Evolutionary conservation across 2,329 filamentous ascomycete species (phyloP).

Genomic region (Aureobasidium uvarum): DNA sequence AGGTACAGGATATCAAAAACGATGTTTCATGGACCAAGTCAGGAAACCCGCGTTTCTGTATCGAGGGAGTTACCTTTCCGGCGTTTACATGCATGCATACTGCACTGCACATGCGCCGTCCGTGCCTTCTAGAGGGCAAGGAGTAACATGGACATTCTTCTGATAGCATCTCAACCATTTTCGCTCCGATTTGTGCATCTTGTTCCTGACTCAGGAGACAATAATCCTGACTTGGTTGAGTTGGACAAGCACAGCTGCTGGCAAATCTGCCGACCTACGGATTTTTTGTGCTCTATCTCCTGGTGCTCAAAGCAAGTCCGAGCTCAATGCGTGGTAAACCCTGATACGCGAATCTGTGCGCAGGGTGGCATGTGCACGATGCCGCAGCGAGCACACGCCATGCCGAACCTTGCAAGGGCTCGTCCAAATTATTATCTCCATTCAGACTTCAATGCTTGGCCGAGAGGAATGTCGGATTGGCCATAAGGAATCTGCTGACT

Average conservation of each 20-base stretch:
- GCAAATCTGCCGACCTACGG: background rate
- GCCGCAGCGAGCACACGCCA: background rate
- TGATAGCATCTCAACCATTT: background rate
- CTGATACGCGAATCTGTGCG: conserved; percentile 1
- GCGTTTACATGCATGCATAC: conserved; percentile 3
- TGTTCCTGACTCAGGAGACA: background rate
- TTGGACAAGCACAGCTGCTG: background rate
- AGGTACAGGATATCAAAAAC: background rate
- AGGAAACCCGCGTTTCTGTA: background rate
- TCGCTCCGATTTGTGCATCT: background rate
- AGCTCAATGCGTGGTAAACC: conserved; percentile 18
- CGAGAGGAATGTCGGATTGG: background rate
- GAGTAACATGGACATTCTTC: background rate
- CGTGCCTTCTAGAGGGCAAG: background rate
- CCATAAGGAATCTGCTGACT: background rate
- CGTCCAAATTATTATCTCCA: conserved; percentile 5
- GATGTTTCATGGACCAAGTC: background rate
- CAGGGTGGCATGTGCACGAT: conserved; percentile 6
- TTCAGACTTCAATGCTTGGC: conserved; percentile 2
- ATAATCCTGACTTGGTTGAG: conserved; percentile 2
- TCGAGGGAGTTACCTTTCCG: background rate
- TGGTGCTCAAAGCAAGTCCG: background rate
- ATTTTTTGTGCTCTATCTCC: background rate
- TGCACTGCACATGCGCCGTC: background rate
- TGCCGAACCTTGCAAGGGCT: background rate